Evolutionary conservation across 192 early-diverging fungal species (phyloP), one percentile per base, ranked within the genome.

Genomic region (Backusella macrospora): DNA sequence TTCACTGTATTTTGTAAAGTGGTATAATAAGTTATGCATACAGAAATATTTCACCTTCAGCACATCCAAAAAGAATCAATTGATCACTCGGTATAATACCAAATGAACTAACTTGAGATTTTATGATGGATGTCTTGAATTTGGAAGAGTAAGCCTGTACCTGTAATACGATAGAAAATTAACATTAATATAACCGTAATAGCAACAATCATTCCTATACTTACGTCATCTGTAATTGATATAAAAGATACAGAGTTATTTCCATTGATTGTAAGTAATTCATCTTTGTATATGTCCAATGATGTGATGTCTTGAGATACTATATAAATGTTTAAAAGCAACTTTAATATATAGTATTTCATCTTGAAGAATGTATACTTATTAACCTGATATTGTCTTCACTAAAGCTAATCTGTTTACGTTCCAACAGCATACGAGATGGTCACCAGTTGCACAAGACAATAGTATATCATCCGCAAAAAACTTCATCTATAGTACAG

Each of bases 161-260:
- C 87, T 89, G 69, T 37, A 52, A 39, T 29, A 39, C 6, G 46
- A 14, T 45, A 26, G 48, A 12, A 40, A 6, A 26, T 71, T 39
- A 48, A 48, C 13, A 48, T 48, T 48, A n/a, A 15, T 13, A 0
- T 16, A 48, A 48, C 1, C 15, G 29, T 34, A 34, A 34, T 34
- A 34, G 29, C 1, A 34, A 34, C 29, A 34, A 4, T 16, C 13
- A 4, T 16, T 47, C 16, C 12, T 40, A 55, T 29, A 21, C 75
- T 69, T 85, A 89, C 87, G 68, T 89, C 84, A 48, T 89, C 87
- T 68, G 87, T 86, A 45, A 89, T 83, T 0, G 87, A 86, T 47
- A 78, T 86, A 72, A 89, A 89, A 6, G 87, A 82, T 6, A 89
- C 84, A 4, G 82, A 85, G 40, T 89, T 89, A 76, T 82, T 89